Evolutionary conservation across 805 yeast species (phyloP).

Genomic region (Clavispora phyllophila): DNA sequence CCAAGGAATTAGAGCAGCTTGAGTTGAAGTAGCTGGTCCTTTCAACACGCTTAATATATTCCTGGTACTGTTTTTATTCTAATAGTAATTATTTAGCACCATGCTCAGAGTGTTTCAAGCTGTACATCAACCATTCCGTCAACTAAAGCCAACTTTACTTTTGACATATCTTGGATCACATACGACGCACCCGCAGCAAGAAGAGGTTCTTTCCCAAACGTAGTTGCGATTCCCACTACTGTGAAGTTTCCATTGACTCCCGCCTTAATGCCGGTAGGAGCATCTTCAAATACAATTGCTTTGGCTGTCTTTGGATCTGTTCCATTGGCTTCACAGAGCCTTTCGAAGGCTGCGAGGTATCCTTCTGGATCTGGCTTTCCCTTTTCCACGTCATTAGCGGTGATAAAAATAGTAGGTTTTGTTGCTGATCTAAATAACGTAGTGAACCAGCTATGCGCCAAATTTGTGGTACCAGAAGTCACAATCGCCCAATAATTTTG

Average conservation of each 20-base stretch:
- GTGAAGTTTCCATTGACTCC: slow-evolving; percentile 16
- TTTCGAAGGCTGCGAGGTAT: slow-evolving; percentile 8
- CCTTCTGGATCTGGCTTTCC: slow-evolving; percentile 22
- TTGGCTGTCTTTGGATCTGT: neutral
- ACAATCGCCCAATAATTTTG: slow-evolving; percentile 16
- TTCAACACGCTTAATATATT: neutral
- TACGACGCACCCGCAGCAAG: slow-evolving; percentile 15
- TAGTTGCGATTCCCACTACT: slow-evolving; percentile 18
- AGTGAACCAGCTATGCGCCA: slow-evolving; percentile 18
- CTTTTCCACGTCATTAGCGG: slow-evolving; percentile 16
- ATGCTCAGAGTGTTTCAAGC: neutral
- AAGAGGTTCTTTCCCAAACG: slow-evolving; percentile 12
- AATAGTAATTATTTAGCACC: neutral
- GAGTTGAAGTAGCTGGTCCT: slow-evolving; percentile 8
- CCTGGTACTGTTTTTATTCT: neutral
- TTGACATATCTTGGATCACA: slow-evolving; percentile 15
- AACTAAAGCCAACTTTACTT: slow-evolving; percentile 1
- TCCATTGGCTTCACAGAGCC: neutral
- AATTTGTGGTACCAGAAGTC: slow-evolving; percentile 16
- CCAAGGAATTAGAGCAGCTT: slow-evolving; percentile 28
- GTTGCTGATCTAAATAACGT: slow-evolving; percentile 4
- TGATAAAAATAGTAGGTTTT: slow-evolving; percentile 14
- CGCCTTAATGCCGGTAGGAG: slow-evolving; percentile 17
- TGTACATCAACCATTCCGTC: neutral
- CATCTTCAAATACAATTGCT: slow-evolving; percentile 19